Conservation (phyloP, 208 protist species). For the Crithidia fasciculata region DNA sequence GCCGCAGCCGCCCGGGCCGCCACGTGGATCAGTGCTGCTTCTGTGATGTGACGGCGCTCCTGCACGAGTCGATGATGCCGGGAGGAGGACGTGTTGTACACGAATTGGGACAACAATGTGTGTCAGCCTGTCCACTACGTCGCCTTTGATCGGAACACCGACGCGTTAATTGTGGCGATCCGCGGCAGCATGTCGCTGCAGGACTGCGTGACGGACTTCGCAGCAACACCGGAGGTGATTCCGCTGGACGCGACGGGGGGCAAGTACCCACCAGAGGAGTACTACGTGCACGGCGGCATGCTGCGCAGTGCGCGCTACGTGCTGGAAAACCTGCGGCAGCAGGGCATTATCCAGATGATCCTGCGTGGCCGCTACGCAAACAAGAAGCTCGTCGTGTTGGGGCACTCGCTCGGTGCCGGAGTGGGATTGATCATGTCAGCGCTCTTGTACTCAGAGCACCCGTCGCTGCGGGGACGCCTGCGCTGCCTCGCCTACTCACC, state of each 20-base stretch:
- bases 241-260: constrained; percentile 32
- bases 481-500: constrained; percentile 82
- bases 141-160: constrained; percentile 55
- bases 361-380: constrained; percentile 39
- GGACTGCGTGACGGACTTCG: constrained; percentile 86
- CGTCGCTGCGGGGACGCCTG: constrained; percentile 59
- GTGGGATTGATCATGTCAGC: constrained; percentile 76
- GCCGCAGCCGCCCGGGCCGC: constrained; percentile 42
- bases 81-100: constrained; percentile 79
- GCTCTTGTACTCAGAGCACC: constrained; percentile 56
- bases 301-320: constrained; percentile 65
- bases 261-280: constrained; percentile 41
- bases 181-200: constrained; percentile 88
- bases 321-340: constrained; percentile 48
- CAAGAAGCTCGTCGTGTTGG: constrained; percentile 69
- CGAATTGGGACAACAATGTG: constrained; percentile 69
- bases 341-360: constrained; percentile 67
- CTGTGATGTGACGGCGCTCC: constrained; percentile 73
- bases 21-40: constrained; percentile 58
- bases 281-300: constrained; percentile 88
- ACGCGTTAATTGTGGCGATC: constrained; percentile 79
- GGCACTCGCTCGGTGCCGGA: constrained; percentile 89
- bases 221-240: constrained; percentile 52
- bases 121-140: constrained; percentile 86
- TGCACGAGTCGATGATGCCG: constrained; percentile 49